Conservation (phyloP, 106 monocot species). For the Acorus gramineus region DNA sequence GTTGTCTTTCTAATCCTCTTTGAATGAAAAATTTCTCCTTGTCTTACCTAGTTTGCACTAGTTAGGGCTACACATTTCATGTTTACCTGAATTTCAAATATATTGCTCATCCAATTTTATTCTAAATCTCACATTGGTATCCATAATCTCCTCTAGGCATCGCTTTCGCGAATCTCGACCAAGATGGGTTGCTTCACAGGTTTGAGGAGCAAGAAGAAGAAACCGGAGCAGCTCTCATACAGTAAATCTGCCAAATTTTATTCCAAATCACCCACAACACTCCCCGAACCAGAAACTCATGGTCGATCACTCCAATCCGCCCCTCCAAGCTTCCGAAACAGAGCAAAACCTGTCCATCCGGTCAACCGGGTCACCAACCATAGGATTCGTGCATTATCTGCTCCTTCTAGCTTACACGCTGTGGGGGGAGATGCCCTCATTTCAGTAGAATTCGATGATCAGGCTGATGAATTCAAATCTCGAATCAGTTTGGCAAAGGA, state of each 20-base stretch:
- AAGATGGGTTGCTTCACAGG: conserved; percentile 81
- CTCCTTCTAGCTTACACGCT: conserved; percentile 72
- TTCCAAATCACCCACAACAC: conserved; percentile 20
- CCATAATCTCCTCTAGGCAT: too few species aligned
- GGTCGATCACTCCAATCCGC: conserved; percentile 75
- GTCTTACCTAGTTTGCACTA: too few species aligned
- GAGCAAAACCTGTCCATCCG: conserved; percentile 34
- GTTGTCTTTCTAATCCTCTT: too few species aligned
- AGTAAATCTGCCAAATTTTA: conserved; percentile 17
- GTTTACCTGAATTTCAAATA: too few species aligned
- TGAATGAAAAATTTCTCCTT: too few species aligned
- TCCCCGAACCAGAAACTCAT: conserved; percentile 56
- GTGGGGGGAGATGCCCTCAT: conserved; percentile 31
- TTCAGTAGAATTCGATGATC: conserved; percentile 41
- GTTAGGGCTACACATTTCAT: too few species aligned
- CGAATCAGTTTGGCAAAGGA: conserved; percentile 32
- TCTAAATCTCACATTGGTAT: too few species aligned
- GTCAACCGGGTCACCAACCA: conserved; percentile 11
- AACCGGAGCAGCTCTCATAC: conserved; percentile 11
- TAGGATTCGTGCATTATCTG: conserved; percentile 68
- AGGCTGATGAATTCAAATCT: conserved; percentile 36
- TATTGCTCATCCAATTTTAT: too few species aligned
- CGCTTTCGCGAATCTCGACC: too few species aligned
- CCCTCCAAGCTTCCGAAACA: conserved; percentile 84
- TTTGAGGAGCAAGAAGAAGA: conserved; percentile 69